Conservation (phyloP, 78 protist species). For the Dictyostelium purpureum region DNA sequence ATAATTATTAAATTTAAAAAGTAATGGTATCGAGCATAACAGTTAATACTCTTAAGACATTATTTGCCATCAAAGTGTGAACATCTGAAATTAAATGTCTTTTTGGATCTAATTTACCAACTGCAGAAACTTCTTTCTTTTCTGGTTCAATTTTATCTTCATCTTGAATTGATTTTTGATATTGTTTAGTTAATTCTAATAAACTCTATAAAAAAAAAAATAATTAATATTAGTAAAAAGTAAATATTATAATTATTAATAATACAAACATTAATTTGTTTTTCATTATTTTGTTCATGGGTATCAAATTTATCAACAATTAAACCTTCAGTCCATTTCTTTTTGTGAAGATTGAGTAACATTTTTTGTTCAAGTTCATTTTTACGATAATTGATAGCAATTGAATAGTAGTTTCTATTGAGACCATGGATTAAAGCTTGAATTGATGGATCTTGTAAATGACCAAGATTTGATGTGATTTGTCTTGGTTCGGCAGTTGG, state of each 20-base stretch:
- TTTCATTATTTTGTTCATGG: conserved; percentile 87
- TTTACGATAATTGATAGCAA: conserved; percentile 97
- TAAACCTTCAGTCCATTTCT: conserved; percentile 97
- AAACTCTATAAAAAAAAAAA: background rate
- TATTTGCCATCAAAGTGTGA: conserved; percentile 92
- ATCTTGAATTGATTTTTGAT: conserved; percentile 90
- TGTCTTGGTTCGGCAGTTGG: conserved; percentile 98
- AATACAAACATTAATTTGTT: conserved; percentile 81
- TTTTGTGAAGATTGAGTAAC: conserved; percentile 96
- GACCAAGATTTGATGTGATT: conserved; percentile 99
- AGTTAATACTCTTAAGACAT: conserved; percentile 96
- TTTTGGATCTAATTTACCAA: conserved; percentile 93
- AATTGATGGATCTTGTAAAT: conserved; percentile 97
- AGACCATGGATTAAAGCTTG: conserved; percentile 99
- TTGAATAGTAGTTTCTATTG: conserved; percentile 98
- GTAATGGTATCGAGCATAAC: conserved; percentile 97
- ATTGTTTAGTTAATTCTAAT: conserved; percentile 5
- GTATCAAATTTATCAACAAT: conserved; percentile 81
- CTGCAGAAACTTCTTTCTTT: conserved; percentile 84
- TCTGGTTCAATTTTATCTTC: conserved; percentile 87
- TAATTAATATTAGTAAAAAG: background rate
- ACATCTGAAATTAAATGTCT: conserved; percentile 92
- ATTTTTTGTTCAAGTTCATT: conserved; percentile 98
- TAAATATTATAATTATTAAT: background rate
- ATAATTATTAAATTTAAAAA: too few relatives aligned